phyloP scores from a whole-genome alignment of 2,329 filamentous ascomycete species.

The Claviceps arundinis region DNA sequence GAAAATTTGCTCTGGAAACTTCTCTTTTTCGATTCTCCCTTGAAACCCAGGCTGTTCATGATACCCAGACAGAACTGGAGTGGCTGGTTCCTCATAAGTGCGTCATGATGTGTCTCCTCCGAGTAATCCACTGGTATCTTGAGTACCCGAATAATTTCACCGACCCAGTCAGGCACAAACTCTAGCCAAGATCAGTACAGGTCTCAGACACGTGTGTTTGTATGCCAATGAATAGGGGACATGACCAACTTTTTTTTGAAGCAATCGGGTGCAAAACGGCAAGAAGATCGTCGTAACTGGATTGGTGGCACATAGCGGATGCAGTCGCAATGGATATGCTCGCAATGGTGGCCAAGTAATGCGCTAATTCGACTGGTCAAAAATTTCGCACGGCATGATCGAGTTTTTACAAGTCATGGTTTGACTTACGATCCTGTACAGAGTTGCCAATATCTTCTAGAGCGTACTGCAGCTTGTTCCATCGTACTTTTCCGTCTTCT shows the following conservation, averaged over 20 bases:
- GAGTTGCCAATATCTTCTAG: slow-evolving; percentile 33
- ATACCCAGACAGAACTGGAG: slow-evolving; percentile 68
- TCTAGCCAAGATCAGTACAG: slow-evolving; percentile 24
- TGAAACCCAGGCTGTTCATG: slow-evolving; percentile 65
- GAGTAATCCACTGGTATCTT: slow-evolving; percentile 72
- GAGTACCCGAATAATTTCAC: slow-evolving; percentile 54
- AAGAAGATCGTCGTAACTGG: slow-evolving; percentile 58
- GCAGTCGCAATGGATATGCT: slow-evolving; percentile 42
- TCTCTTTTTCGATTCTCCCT: slow-evolving; percentile 46
- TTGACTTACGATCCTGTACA: slow-evolving; percentile 32
- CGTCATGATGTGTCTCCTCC: slow-evolving; percentile 57
- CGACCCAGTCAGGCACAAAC: slow-evolving; percentile 49
- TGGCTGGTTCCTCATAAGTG: slow-evolving; percentile 57
- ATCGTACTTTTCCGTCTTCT: slow-evolving; percentile 45
- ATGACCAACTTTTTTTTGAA: slow-evolving; percentile 19
- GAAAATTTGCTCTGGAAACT: slow-evolving; percentile 60
- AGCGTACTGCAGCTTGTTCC: slow-evolving; percentile 41
- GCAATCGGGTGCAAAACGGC: slow-evolving; percentile 45
- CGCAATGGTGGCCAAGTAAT: slow-evolving; percentile 46
- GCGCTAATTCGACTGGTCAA: slow-evolving; percentile 23
- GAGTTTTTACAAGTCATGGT: background rate
- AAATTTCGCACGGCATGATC: background rate
- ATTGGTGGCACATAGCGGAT: slow-evolving; percentile 29
- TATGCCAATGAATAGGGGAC: background rate
- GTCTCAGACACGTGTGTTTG: background rate